Base-by-base conservation (phyloP, 306 rosid genomes). In the Luffa aegyptiaca region DNA sequence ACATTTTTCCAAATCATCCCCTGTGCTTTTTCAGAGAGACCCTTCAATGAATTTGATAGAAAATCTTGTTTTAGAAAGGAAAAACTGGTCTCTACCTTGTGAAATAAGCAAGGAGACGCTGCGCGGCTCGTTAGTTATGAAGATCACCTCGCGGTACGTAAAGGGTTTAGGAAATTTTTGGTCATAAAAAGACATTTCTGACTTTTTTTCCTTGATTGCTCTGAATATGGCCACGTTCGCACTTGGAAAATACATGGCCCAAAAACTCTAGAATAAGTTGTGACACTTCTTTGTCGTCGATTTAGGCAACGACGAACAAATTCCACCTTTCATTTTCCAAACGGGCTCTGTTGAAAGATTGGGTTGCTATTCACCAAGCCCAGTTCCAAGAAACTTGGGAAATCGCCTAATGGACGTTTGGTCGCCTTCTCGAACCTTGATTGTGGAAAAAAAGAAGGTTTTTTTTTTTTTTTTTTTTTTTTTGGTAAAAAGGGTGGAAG, bases 221-320 rank as follows among this genome's bases (percentile, higher is more conserved):
- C 0, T 45, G 56, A 10, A 77, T 63, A 44, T 53, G 77, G 78
- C 90, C 92, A 88, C 92, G 92, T 86, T 82, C 21, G 44, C 81
- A 48, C 53, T 58, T 77, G 59, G 77, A 66, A 80, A 81, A 74
- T 61, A 66, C 13, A 77, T 79, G 90, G 90, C 86, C 81, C 61
- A 16, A 78, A 78, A 63, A 46, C 74, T 62, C 45, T n/a, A 49
- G 71, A 77, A 61, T 39, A 13, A 20, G 20, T 18, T n/a, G 14
- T 55, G 55, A 41, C n/a, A 57, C 42, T 73, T 17, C 46, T 59
- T 77, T 41, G 55, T 18, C 37, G 10, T n/a, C 39, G 36, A 42
- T 57, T 20, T 16, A 1, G 52, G 21, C 39, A 13, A 52, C 17
- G 51, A 21, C 8, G 52, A 56, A 12, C 21, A 17, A 16, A 58